Evolutionary conservation across 2,329 filamentous ascomycete species (phyloP).

Genomic region (Falciphora oryzae): DNA sequence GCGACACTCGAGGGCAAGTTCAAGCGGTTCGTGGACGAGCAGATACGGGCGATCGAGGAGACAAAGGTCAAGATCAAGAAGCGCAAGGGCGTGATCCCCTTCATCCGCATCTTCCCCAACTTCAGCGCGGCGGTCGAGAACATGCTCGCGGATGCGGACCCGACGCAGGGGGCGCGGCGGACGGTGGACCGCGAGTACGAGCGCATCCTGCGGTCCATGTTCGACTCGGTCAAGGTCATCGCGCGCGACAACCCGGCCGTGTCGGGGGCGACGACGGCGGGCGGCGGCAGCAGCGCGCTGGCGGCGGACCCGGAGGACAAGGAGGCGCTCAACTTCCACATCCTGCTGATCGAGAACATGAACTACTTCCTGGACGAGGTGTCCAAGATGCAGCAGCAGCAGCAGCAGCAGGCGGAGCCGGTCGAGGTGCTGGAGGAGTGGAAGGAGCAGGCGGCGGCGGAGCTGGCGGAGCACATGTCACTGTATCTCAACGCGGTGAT

Average conservation of each 20-base stretch:
- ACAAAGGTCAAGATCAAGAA: slow-evolving; percentile 99
- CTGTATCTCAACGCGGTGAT: slow-evolving; percentile 86
- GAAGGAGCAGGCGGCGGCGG: slow-evolving; percentile 69
- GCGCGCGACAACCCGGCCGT: slow-evolving; percentile 62
- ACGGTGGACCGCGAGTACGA: slow-evolving; percentile 84
- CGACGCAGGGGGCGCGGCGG: slow-evolving; percentile 55
- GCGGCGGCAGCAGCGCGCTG: slow-evolving; percentile 11
- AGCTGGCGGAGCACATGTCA: slow-evolving; percentile 80
- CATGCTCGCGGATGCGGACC: slow-evolving; percentile 60
- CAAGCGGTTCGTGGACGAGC: slow-evolving; percentile 85
- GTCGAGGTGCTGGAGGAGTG: slow-evolving; percentile 77
- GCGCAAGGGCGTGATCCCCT: slow-evolving; percentile 91
- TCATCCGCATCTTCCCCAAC: slow-evolving; percentile 87
- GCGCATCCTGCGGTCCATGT: slow-evolving; percentile 90
- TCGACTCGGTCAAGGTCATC: slow-evolving; percentile 93
- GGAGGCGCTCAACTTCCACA: slow-evolving; percentile 94
- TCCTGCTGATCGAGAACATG: slow-evolving; percentile 97
- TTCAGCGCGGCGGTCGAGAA: slow-evolving; percentile 81
- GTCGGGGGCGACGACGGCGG: slow-evolving; percentile 31
- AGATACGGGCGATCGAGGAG: slow-evolving; percentile 92
- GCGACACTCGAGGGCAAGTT: slow-evolving; percentile 69
- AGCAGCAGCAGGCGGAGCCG: slow-evolving; percentile 33
- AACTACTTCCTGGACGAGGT: slow-evolving; percentile 95
- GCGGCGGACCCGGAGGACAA: slow-evolving; percentile 70
- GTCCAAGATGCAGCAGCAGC: slow-evolving; percentile 49